phyloP scores from a whole-genome alignment of 2,329 filamentous ascomycete genomes.

The Remersonia thermophila region DNA sequence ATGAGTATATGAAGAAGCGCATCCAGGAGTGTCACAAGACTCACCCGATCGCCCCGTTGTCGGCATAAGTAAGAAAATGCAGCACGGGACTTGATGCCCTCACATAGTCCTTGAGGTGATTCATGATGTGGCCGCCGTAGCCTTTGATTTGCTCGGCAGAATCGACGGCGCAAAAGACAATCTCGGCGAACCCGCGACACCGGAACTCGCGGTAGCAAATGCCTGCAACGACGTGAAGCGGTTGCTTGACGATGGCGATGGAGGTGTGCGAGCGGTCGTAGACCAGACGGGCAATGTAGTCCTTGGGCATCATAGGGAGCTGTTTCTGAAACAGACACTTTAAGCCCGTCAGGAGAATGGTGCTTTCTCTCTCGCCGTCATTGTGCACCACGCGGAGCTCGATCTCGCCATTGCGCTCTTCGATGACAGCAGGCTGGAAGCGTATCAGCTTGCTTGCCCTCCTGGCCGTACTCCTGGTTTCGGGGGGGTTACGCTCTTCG shows the following conservation, averaged over 20 bases:
- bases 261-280: constrained; percentile 94
- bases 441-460: constrained; percentile 24
- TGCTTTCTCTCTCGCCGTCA: constrained; percentile 72
- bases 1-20: no score
- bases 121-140: constrained; percentile 96
- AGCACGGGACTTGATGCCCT: constrained; percentile 93
- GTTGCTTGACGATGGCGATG: constrained; percentile 95
- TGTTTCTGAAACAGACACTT: constrained; percentile 99
- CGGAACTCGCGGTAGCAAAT: constrained; percentile 95
- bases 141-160: constrained; percentile 99
- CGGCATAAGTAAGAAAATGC: constrained; percentile 97
- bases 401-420: constrained; percentile 88
- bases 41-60: constrained; percentile 97
- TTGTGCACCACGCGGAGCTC: constrained; percentile 98
- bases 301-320: constrained; percentile 97
- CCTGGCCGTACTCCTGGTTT: constrained; percentile 22
- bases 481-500: no score
- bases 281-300: constrained; percentile 93
- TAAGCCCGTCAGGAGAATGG: constrained; percentile 86
- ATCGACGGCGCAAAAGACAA: constrained; percentile 95
- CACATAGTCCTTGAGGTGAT: constrained; percentile 94
- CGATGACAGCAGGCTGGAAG: constrained; percentile 67
- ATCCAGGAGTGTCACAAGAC: no score
- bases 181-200: constrained; percentile 85
- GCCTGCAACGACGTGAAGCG: constrained; percentile 82